phyloP scores from a whole-genome alignment of 1,139 yeast species.

The Sugiyamaella novakii region DNA sequence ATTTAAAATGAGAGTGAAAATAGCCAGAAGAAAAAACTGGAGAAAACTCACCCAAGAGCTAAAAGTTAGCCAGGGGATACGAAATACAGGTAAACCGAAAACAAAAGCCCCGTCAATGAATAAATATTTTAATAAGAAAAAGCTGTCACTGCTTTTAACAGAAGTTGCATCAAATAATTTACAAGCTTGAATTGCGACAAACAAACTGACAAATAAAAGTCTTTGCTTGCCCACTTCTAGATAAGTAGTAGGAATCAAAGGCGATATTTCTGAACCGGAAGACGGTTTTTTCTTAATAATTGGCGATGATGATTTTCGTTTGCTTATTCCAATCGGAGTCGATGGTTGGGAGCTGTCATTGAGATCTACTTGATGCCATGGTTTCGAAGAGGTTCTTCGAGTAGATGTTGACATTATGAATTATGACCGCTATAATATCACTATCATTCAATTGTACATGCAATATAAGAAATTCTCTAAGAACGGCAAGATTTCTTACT shows the following conservation, averaged over 20 bases:
- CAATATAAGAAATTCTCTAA: no score
- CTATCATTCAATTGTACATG: no score
- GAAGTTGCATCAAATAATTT: constrained; percentile 61
- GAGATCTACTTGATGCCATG: constrained; percentile 6
- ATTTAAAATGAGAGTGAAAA: constrained; percentile 43
- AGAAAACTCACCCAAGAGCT: constrained; percentile 43
- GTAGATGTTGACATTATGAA: no score
- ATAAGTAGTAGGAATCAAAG: constrained; percentile 41
- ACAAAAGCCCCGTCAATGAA: constrained; percentile 70
- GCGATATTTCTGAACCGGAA: constrained; percentile 19
- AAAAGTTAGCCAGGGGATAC: constrained; percentile 72
- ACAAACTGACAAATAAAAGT: constrained; percentile 62
- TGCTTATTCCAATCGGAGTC: not conserved
- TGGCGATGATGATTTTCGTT: not conserved
- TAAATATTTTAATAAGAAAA: constrained; percentile 68
- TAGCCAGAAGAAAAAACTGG: constrained; percentile 42
- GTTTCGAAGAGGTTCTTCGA: constrained; percentile 10
- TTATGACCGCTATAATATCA: no score
- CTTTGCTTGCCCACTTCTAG: constrained; percentile 86
- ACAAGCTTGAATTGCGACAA: constrained; percentile 74
- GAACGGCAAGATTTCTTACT: no score
- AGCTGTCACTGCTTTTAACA: constrained; percentile 42
- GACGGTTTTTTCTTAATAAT: not conserved
- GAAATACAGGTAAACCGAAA: constrained; percentile 69
- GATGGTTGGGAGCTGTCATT: not conserved